These are phyloP conservation scores for Mortierella sp. DNA, from an alignment of 371 early-diverging fungal species.

Conservation along the genomic window DNA sequence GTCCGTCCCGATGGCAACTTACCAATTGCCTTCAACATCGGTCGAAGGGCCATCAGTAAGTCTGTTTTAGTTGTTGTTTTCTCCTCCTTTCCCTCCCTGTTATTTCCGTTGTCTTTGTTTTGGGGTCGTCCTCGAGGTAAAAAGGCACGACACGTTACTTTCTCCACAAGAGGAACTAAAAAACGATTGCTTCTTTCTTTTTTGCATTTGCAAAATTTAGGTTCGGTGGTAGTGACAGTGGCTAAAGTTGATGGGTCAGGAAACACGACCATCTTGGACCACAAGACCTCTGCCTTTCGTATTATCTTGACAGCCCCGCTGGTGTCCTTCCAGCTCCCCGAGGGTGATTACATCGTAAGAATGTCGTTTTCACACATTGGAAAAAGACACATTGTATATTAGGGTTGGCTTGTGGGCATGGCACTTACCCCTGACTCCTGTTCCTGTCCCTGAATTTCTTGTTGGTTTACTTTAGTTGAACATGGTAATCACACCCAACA, in stretches of 20 bases:
- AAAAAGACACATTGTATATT: no score
- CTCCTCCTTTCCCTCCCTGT: neutral
- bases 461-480: neutral
- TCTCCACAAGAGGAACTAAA: neutral
- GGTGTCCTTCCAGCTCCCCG: neutral
- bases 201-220: neutral
- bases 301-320: neutral
- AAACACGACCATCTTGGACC: constrained; percentile 25
- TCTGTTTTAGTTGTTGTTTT: neutral
- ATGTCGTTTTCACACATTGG: neutral
- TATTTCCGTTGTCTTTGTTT: neutral
- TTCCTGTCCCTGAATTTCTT: neutral
- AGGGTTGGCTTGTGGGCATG: no score
- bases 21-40: neutral
- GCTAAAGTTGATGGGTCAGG: constrained; percentile 33
- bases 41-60: neutral
- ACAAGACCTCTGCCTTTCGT: neutral
- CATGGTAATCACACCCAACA: constrained; percentile 15
- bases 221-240: neutral
- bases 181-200: neutral
- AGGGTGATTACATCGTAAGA: constrained; percentile 30
- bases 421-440: neutral
- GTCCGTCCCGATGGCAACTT: neutral
- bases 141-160: neutral
- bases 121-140: no score